Percentiles rank a stretch among this genome's conserved stretches.
phyloP scores from a whole-genome alignment of 2,329 filamentous ascomycete genomes.

The Colletotrichum sp. region DNA sequence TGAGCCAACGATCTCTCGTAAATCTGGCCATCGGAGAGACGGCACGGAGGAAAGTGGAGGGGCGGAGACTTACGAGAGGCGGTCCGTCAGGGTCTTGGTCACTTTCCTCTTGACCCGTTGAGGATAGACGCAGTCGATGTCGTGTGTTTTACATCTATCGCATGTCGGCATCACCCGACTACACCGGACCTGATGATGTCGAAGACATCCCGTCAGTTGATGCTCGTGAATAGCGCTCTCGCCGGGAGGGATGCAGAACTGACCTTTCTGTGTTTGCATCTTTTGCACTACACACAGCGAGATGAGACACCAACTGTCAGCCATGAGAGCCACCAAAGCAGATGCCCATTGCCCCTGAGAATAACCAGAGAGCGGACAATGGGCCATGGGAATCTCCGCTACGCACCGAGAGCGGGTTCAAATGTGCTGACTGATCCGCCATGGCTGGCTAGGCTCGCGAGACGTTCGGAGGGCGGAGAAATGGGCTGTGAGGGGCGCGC shows the following conservation, averaged over 20 bases:
- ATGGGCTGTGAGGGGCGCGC: not conserved
- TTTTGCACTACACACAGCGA: not conserved
- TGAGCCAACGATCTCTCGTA: not conserved
- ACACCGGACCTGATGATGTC: conserved; percentile 28
- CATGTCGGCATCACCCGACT: conserved; percentile 33
- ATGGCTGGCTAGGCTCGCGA: not conserved
- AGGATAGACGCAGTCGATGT: conserved; percentile 32
- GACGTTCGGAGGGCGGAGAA: not conserved
- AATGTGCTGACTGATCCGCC: conserved; percentile 3
- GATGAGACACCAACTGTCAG: not conserved
- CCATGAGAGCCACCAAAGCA: not conserved
- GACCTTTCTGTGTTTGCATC: conserved; percentile 13
- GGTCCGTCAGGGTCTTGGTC: conserved; percentile 19
- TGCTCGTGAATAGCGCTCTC: not conserved
- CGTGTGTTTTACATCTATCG: conserved; percentile 29
- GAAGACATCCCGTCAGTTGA: not conserved
- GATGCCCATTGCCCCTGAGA: not conserved
- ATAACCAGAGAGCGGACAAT: not conserved
- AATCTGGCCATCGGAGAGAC: not conserved
- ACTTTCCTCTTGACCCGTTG: conserved; percentile 29
- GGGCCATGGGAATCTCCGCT: not conserved
- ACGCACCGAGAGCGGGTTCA: conserved; percentile 16
- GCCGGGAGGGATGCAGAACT: not conserved
- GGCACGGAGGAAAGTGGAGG: not conserved
- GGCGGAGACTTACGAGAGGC: conserved; percentile 3